Percentiles rank a stretch among this genome's conserved stretches.
Evolutionary conservation across 2,329 filamentous ascomycete species (phyloP).

Genomic region (Seiridium unicorne): DNA sequence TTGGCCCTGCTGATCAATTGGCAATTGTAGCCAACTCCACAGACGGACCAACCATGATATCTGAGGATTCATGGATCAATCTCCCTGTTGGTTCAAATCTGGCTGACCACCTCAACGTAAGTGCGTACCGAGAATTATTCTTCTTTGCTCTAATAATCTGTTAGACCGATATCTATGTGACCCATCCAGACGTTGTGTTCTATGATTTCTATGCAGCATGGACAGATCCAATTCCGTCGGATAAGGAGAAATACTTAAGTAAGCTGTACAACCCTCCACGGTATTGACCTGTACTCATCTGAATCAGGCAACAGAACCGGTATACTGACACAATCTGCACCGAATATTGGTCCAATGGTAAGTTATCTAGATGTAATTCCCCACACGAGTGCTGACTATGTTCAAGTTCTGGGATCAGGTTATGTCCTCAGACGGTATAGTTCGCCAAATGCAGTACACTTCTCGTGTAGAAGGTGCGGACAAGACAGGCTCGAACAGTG

Average conservation of each 20-base stretch:
- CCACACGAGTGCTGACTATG: background rate
- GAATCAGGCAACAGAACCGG: conserved; percentile 16
- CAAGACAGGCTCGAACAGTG: conserved; percentile 29
- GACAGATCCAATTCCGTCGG: conserved; percentile 41
- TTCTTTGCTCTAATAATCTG: background rate
- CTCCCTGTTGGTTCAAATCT: conserved; percentile 60
- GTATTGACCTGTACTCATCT: background rate
- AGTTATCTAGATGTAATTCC: conserved; percentile 8
- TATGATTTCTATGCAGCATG: conserved; percentile 68
- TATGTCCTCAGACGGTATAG: conserved; percentile 53
- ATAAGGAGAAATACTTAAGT: conserved; percentile 43
- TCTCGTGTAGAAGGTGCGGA: conserved; percentile 58
- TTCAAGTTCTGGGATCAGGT: conserved; percentile 54
- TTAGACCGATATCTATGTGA: conserved; percentile 45
- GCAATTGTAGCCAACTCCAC: conserved; percentile 46
- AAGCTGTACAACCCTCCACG: conserved; percentile 13
- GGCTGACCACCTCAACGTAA: conserved; percentile 52
- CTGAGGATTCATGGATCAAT: conserved; percentile 51
- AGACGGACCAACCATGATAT: conserved; percentile 51
- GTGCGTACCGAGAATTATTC: background rate
- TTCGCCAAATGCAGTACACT: conserved; percentile 65
- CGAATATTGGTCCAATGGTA: conserved; percentile 59
- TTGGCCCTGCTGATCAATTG: conserved; percentile 62
- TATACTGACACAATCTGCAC: conserved; percentile 60
- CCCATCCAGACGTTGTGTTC: conserved; percentile 45